phyloP scores from a whole-genome alignment of 176 grass and related monocot species.

The Rhynchospora pubera region DNA sequence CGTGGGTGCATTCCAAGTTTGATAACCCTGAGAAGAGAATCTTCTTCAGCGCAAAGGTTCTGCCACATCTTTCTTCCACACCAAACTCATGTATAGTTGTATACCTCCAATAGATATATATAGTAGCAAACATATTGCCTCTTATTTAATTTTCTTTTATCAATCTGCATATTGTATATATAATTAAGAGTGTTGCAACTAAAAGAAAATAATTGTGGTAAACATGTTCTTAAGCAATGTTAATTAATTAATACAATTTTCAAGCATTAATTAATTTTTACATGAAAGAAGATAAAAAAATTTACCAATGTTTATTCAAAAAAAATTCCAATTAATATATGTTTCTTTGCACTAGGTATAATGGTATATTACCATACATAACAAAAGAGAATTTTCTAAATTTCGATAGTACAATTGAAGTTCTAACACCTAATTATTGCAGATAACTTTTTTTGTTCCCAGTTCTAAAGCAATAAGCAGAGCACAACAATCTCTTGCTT shows the following conservation, averaged over 20 bases:
- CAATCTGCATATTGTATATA: neutral
- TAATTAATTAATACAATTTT: too few species aligned
- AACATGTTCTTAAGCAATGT: too few species aligned
- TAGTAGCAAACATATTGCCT: neutral
- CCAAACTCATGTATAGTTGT: too few species aligned
- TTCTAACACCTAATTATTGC: neutral
- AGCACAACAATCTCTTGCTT: neutral
- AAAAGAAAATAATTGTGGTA: too few species aligned
- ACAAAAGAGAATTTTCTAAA: neutral
- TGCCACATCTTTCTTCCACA: neutral
- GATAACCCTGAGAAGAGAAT: conserved; percentile 39
- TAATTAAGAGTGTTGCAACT: too few species aligned
- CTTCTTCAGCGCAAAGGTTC: conserved; percentile 60
- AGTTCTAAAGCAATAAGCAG: neutral
- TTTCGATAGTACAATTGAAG: neutral
- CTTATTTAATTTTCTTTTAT: neutral
- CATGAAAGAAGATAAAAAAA: too few species aligned
- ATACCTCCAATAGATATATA: neutral
- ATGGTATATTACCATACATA: neutral
- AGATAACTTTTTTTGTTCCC: neutral
- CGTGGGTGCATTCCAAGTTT: conserved; percentile 84
- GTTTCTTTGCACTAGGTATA: neutral
- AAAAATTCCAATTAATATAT: too few species aligned
- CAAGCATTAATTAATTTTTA: too few species aligned
- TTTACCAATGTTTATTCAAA: too few species aligned